Evolutionary conservation across 805 yeast genomes (phyloP).

Genomic region (Yarrowia porcina): DNA sequence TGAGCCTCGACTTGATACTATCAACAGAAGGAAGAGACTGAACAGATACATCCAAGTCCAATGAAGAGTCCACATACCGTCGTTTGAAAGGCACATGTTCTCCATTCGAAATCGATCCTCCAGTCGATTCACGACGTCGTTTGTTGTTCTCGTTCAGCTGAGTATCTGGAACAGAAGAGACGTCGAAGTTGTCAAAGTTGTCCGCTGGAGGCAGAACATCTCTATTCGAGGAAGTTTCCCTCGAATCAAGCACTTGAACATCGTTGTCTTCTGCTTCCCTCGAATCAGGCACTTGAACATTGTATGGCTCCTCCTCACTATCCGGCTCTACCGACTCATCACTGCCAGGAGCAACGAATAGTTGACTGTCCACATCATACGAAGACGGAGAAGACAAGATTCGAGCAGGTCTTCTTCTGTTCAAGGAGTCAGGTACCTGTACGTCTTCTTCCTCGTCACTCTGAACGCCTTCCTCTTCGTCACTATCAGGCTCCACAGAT

Average conservation of each 20-base stretch:
- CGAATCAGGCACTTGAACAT: neutral
- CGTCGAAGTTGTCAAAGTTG: neutral
- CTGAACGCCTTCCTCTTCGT: neutral
- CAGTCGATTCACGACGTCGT: too few relatives aligned
- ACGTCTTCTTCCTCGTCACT: too few relatives aligned
- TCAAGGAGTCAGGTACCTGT: too few relatives aligned
- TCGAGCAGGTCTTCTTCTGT: too few relatives aligned
- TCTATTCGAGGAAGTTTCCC: neutral
- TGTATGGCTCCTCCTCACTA: too few relatives aligned
- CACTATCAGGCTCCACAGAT: neutral
- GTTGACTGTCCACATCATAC: neutral
- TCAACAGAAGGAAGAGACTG: neutral
- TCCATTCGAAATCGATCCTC: too few relatives aligned
- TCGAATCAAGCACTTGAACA: neutral
- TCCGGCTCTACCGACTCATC: neutral
- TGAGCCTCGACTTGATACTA: neutral
- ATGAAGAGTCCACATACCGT: neutral
- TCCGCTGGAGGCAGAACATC: neutral
- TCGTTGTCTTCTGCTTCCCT: neutral
- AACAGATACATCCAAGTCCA: constrained; percentile 5
- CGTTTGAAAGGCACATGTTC: neutral
- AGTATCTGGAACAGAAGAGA: neutral
- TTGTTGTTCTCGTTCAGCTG: neutral
- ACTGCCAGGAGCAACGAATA: neutral
- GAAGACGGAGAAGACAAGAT: too few relatives aligned